Conservation (phyloP, 768 basidiomycete genomes). For the Leccinum aurantiacum region DNA sequence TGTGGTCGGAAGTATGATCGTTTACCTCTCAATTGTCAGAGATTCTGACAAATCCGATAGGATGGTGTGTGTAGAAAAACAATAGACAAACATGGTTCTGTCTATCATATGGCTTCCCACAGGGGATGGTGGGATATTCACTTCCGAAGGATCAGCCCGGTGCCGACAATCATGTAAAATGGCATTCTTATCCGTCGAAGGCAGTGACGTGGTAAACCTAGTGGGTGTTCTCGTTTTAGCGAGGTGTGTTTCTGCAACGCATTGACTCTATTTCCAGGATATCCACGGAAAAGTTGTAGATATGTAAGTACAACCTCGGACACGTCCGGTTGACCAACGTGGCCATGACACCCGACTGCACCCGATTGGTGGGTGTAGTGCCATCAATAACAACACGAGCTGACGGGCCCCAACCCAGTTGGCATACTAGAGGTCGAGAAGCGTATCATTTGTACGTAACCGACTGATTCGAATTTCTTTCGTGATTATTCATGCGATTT, state of each 20-base stretch:
- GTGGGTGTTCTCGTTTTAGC: constrained; percentile 27
- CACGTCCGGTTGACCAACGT: constrained; percentile 50
- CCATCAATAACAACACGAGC: constrained; percentile 41
- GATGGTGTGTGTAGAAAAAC: constrained; percentile 51
- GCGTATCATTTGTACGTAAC: constrained; percentile 47
- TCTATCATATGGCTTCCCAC: constrained; percentile 54
- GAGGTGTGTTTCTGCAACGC: constrained; percentile 17
- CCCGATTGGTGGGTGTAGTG: constrained; percentile 49
- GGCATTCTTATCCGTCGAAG: constrained; percentile 57
- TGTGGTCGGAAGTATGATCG: constrained; percentile 48
- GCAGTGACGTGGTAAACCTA: constrained; percentile 45
- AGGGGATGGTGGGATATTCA: constrained; percentile 40
- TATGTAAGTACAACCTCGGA: constrained; percentile 39
- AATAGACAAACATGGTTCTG: constrained; percentile 47
- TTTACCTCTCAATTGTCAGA: constrained; percentile 1
- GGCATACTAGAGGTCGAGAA: constrained; percentile 51
- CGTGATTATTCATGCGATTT: constrained; percentile 3
- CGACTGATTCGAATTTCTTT: background rate
- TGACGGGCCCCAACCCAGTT: constrained; percentile 45
- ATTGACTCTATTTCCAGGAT: constrained; percentile 34
- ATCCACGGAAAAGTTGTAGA: constrained; percentile 46
- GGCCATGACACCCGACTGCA: constrained; percentile 46
- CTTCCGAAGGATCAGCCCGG: constrained; percentile 5
- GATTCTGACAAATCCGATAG: constrained; percentile 27
- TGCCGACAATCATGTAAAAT: constrained; percentile 16